phyloP scores from a whole-genome alignment of 345 rosid species.

The Rhodamnia rubescens region DNA sequence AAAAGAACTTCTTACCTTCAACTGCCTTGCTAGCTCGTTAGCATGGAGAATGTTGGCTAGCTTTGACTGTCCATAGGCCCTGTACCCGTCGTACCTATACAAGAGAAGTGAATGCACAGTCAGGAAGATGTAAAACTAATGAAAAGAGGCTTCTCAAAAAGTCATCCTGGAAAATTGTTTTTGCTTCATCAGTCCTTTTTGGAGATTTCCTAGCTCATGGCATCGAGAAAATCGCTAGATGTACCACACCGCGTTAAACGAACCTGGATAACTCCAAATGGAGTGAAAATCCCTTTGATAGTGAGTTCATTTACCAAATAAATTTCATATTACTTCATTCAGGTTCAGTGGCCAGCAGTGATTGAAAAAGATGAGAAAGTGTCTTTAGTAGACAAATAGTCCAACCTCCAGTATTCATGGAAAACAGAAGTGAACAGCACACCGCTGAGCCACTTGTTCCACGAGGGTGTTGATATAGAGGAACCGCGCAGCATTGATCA shows the following conservation, averaged over 20 bases:
- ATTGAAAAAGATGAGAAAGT: neutral
- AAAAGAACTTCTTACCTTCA: slow-evolving; percentile 39
- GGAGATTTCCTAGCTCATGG: neutral
- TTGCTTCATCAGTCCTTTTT: neutral
- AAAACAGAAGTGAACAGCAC: neutral
- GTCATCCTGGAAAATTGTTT: neutral
- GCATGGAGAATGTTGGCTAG: slow-evolving; percentile 76
- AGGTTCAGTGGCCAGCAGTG: neutral
- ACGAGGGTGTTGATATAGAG: neutral
- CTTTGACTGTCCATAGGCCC: slow-evolving; percentile 72
- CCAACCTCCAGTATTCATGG: neutral
- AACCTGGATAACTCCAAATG: neutral
- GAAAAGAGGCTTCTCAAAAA: neutral
- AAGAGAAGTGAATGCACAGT: neutral
- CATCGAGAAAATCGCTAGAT: neutral
- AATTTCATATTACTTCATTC: neutral
- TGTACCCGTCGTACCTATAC: slow-evolving; percentile 35
- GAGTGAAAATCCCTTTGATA: neutral
- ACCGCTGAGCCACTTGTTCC: neutral
- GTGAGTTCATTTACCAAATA: neutral
- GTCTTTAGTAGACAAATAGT: neutral
- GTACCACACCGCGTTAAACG: neutral
- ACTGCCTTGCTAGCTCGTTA: slow-evolving; percentile 57
- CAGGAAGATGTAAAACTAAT: neutral
- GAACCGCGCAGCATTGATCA: neutral